Conservation (phyloP, 805 yeast genomes). For the Starmerella potacharoeniae region DNA sequence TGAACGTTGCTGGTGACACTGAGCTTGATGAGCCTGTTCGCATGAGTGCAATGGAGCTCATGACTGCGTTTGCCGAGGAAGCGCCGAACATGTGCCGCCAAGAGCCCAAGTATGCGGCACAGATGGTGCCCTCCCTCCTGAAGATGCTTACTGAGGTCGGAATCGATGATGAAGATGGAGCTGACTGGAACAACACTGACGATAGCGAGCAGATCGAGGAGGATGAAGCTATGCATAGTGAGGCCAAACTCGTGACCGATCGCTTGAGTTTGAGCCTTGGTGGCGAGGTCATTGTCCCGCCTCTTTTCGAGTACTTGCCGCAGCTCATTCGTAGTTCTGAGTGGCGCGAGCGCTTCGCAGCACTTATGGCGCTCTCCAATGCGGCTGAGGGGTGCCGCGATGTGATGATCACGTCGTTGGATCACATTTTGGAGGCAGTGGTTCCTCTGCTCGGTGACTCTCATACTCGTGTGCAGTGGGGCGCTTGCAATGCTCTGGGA, state of each 20-base stretch:
- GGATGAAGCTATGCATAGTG: conserved; percentile 77
- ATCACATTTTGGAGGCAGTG: conserved; percentile 70
- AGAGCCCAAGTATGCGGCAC: conserved; percentile 57
- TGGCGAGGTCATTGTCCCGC: conserved; percentile 73
- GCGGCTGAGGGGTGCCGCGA: conserved; percentile 97
- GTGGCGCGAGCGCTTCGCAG: conserved; percentile 96
- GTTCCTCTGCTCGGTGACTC: conserved; percentile 74
- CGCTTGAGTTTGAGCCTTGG: conserved; percentile 75
- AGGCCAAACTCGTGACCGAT: conserved; percentile 91
- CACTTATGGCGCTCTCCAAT: conserved; percentile 89
- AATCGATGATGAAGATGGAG: conserved; percentile 73
- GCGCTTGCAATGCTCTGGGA: conserved; percentile 92
- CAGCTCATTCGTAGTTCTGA: conserved; percentile 61
- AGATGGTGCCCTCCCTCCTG: conserved; percentile 62
- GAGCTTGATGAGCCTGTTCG: conserved; percentile 73
- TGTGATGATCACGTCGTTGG: conserved; percentile 69
- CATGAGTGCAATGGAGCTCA: conserved; percentile 74
- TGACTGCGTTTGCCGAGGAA: conserved; percentile 83
- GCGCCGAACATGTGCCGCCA: conserved; percentile 91
- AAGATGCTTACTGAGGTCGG: conserved; percentile 89
- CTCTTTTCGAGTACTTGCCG: conserved; percentile 77
- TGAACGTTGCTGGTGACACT: conserved; percentile 69
- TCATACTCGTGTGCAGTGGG: conserved; percentile 93
- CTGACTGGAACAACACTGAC: conserved; percentile 76
- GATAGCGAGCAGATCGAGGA: conserved; percentile 66